A percentile compares a stretch with the other conserved stretches of the same genome.
phyloP scores from a whole-genome alignment of 1,139 yeast genomes.

The Zygosaccharomyces pseudobailii region DNA sequence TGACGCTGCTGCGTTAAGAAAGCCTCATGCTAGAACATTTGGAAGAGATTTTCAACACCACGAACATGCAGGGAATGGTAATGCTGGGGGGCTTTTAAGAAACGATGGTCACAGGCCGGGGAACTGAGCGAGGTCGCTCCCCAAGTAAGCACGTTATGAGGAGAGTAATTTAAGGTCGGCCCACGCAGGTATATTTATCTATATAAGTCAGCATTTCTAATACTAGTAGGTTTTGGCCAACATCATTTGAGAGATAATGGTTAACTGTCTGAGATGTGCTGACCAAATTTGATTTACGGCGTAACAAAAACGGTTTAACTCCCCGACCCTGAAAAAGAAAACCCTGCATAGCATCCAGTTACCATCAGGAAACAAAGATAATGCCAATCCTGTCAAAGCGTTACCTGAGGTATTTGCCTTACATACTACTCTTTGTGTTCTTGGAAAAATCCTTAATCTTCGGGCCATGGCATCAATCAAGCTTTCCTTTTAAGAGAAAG shows the following conservation, averaged over 20 bases:
- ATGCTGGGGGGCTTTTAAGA: slow-evolving; percentile 15
- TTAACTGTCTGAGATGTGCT: neutral
- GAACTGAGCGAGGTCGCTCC: neutral
- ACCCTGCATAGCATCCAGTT: neutral
- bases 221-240: too few species aligned
- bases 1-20: slow-evolving; percentile 17
- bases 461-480: slow-evolving; percentile 2
- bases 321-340: neutral
- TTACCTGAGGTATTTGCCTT: slow-evolving; percentile 7
- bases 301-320: neutral
- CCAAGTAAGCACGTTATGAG: slow-evolving; percentile 23
- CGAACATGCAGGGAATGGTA: slow-evolving; percentile 24
- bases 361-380: neutral
- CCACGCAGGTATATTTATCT: neutral
- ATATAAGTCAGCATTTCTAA: neutral
- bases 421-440: slow-evolving; percentile 3
- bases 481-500: slow-evolving; percentile 1
- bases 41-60: slow-evolving; percentile 6
- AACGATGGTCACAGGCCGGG: slow-evolving; percentile 23
- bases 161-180: neutral
- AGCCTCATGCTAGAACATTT: slow-evolving; percentile 23
- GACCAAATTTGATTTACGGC: neutral
- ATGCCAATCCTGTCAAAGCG: slow-evolving; percentile 4
- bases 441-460: slow-evolving; percentile 2
- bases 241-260: neutral